Percentiles rank a stretch among this genome's conserved stretches.
Conservation (phyloP, 169 alveolate species). For the Plasmodium ovale region DNA sequence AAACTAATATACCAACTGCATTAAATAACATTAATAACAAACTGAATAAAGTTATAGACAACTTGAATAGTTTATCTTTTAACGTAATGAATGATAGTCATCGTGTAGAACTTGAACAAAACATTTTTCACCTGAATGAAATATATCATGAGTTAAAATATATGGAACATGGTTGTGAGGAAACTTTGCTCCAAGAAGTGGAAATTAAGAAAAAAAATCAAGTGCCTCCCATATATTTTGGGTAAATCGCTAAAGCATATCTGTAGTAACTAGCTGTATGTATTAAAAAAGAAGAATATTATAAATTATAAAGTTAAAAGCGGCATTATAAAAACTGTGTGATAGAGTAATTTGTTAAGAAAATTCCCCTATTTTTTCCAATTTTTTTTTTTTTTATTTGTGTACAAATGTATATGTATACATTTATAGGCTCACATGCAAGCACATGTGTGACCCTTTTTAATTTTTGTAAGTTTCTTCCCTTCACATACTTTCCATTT, state of each 20-base stretch:
- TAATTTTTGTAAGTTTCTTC: not conserved
- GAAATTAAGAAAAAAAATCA: slow-evolving; percentile 30
- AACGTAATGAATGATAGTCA: slow-evolving; percentile 23
- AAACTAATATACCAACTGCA: not conserved
- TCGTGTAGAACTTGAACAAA: slow-evolving; percentile 43
- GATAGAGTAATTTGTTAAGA: too few relatives aligned
- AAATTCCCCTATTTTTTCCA: not conserved
- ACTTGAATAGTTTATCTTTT: slow-evolving; percentile 50
- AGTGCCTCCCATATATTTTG: slow-evolving; percentile 28
- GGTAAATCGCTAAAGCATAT: not conserved
- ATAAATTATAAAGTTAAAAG: too few relatives aligned
- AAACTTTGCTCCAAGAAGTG: not conserved
- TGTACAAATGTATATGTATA: not conserved
- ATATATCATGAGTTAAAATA: slow-evolving; percentile 37
- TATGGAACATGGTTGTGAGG: slow-evolving; percentile 38
- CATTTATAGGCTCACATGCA: not conserved
- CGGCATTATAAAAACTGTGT: too few relatives aligned
- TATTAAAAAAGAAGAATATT: too few relatives aligned
- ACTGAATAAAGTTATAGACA: slow-evolving; percentile 36
- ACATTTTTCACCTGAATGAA: slow-evolving; percentile 46
- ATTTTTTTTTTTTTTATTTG: not conserved
- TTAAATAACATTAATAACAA: slow-evolving; percentile 32
- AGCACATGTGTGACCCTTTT: not conserved
- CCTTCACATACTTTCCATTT: not conserved
- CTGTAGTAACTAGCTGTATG: too few relatives aligned